Percentiles rank a stretch among this genome's conserved stretches.
phyloP scores from a whole-genome alignment of 306 rosid genomes.

The Cucurbita maxima region DNA sequence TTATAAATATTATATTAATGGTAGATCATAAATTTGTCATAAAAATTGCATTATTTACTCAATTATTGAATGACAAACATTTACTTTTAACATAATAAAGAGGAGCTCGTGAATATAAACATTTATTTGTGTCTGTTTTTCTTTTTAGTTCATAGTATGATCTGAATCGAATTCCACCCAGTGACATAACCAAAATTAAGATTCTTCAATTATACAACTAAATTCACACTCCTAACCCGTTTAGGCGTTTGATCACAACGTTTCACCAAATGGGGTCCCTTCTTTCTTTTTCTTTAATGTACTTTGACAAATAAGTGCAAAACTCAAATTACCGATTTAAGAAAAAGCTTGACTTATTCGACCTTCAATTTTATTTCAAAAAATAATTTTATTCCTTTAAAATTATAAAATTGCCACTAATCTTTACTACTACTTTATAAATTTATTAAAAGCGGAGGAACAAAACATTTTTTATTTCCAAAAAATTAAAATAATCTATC shows the following conservation, averaged over 20 bases:
- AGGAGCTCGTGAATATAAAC: neutral
- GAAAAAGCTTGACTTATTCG: no score
- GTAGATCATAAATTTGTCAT: neutral
- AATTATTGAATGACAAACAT: no score
- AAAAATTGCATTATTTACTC: no score
- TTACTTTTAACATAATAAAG: no score
- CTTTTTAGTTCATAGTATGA: neutral
- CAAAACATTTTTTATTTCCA: no score
- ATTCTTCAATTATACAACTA: neutral
- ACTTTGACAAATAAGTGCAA: neutral
- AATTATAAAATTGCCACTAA: no score
- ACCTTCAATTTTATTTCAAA: no score
- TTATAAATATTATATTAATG: neutral
- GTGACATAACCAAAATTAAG: neutral
- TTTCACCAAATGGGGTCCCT: neutral
- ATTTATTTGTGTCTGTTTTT: neutral
- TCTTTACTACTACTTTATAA: no score
- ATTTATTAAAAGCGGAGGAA: no score
- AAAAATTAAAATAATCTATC: no score
- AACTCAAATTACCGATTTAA: no score
- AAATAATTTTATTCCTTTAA: no score
- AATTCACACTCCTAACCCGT: neutral
- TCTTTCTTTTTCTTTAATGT: neutral
- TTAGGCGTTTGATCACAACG: neutral
- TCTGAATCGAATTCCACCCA: neutral